Percentiles rank a stretch among this genome's conserved stretches.
Evolutionary conservation across 306 rosid species (phyloP).

Genomic region (Gleditsia sinensis): DNA sequence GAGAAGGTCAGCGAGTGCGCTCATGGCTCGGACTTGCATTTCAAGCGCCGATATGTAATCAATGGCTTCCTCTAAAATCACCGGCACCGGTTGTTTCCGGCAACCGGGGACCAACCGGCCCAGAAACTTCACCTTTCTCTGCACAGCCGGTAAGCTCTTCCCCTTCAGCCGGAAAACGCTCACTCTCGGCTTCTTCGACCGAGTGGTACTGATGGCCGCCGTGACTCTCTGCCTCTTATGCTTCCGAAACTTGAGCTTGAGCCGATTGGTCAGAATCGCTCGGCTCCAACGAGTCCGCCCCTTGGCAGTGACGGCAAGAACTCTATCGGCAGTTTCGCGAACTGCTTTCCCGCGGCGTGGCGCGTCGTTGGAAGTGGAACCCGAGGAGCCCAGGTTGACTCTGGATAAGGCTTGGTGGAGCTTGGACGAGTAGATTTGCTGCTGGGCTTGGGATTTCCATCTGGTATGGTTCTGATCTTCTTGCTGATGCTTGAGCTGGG

Average conservation of each 20-base stretch:
- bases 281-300: conserved; percentile 95
- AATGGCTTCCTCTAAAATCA: conserved; percentile 79
- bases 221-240: conserved; percentile 43
- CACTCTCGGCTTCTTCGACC: conserved; percentile 67
- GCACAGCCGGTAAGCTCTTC: conserved; percentile 75
- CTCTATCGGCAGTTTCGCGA: conserved; percentile 83
- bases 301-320: conserved; percentile 76
- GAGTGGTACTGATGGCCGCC: conserved; percentile 27
- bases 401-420: conserved; percentile 70
- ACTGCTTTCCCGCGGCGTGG: conserved; percentile 75
- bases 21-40: conserved; percentile 97
- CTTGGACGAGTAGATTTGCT: conserved; percentile 75
- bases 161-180: conserved; percentile 71
- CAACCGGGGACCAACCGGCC: conserved; percentile 97
- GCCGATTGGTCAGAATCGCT: conserved; percentile 72
- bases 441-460: conserved; percentile 84
- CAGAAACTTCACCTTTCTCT: conserved; percentile 68
- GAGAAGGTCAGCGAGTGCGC: conserved; percentile 66
- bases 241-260: conserved; percentile 80
- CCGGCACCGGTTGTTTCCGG: conserved; percentile 80
- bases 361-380: conserved; percentile 18
- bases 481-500: conserved; percentile 35
- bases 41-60: conserved; percentile 92
- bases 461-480: conserved; percentile 45
- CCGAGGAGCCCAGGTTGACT: conserved; percentile 41